Evolutionary conservation across 805 yeast species (phyloP), one percentile per base, ranked within the genome.

Genomic region (Tetrapisispora pingtungensis): DNA sequence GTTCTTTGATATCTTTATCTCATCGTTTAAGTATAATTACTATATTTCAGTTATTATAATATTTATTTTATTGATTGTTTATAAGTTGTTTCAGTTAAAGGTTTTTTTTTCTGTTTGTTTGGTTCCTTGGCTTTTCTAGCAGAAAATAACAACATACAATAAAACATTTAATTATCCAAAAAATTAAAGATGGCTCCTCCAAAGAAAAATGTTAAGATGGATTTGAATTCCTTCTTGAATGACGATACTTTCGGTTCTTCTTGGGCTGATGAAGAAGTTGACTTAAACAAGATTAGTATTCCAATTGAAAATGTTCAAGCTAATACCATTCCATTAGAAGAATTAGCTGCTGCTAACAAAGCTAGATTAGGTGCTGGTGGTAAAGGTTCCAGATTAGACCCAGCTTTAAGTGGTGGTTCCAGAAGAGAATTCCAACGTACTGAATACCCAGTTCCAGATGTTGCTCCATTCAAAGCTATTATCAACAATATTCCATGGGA

Each of bases 391-490:
- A 54, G 65, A 42, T 52, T 61, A 47, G 71, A 66, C 49, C 69
- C 72, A 36, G 67, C 70, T 14, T 58, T 64, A 48, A 64, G 54
- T 48, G 68, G 68, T 41, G 51, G 59, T 40, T 50, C 58, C 46
- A 58, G 65, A 27, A 47, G 56, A 42, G 64, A 44, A 58, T 41
- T 47, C 45, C 77, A 75, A 50, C 75, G 85, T 66, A 72, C 70
- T 32, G 89, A 82, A 60, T 83, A 69, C 54, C 95, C 96, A 36
- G 73, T 93, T 48, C 99, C 99, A 38, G 90, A 87, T 56, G 74
- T 69, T 42, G 88, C 97, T 17, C 99, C 99, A 44, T 93, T 67
- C 73, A 82, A 84, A 57, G 97, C 96, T n/a, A 78, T 86, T 62
- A 73, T 90, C 53, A 77, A 78, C 61, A 88, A 89, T 68, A 76